phyloP scores from a whole-genome alignment of 371 early-diverging fungal genomes.

The Zychaea mexicana region DNA sequence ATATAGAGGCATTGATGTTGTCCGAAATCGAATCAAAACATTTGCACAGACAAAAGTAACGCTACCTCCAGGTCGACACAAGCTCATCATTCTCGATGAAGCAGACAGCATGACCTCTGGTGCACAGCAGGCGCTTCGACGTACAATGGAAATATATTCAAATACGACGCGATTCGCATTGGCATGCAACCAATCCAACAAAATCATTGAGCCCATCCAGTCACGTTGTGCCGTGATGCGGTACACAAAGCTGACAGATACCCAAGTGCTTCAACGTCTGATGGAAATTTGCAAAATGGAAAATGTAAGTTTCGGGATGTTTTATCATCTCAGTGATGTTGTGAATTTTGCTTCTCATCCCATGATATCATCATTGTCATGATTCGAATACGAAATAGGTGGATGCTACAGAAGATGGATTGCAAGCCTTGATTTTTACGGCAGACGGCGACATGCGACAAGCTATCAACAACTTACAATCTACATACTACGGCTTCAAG shows the following conservation, averaged over 20 bases:
- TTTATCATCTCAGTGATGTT: too few species aligned
- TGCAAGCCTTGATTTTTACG: constrained; percentile 93
- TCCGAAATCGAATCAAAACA: constrained; percentile 96
- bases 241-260: constrained; percentile 78
- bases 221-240: constrained; percentile 96
- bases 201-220: constrained; percentile 99
- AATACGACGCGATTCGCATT: constrained; percentile 96
- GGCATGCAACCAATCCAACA: constrained; percentile 96
- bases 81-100: constrained; percentile 98
- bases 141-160: constrained; percentile 97
- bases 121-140: constrained; percentile 96
- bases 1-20: constrained; percentile 95
- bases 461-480: constrained; percentile 97
- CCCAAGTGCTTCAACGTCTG: constrained; percentile 79
- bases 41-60: constrained; percentile 98
- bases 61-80: constrained; percentile 87
- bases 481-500: constrained; percentile 85
- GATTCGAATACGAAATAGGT: constrained; percentile 53
- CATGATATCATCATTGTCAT: too few species aligned
- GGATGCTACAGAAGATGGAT: constrained; percentile 80
- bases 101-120: constrained; percentile 96
- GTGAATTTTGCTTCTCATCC: neutral
- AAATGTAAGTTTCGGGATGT: constrained; percentile 56
- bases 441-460: constrained; percentile 99
- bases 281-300: constrained; percentile 85